Evolutionary conservation across 768 basidiomycete species (phyloP).

Genomic region (Tricholoma matsutake): DNA sequence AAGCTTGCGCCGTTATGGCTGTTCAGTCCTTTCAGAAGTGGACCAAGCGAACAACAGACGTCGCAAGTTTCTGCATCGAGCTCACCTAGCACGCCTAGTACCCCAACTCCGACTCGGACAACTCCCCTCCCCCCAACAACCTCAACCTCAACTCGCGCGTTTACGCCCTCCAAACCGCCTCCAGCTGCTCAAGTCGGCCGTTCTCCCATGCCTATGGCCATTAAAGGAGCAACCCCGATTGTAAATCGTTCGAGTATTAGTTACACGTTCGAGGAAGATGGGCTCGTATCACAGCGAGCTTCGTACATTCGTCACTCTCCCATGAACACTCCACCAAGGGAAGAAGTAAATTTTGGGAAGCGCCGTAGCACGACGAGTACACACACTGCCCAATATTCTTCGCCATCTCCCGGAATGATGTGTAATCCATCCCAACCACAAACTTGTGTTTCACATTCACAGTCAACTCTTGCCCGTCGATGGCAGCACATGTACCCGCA

Average conservation of each 20-base stretch:
- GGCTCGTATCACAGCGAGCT: slow-evolving; percentile 38
- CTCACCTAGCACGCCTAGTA: slow-evolving; percentile 27
- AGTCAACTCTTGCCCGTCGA: slow-evolving; percentile 74
- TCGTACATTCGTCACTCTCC: slow-evolving; percentile 60
- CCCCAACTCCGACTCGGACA: slow-evolving; percentile 15
- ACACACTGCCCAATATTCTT: slow-evolving; percentile 37
- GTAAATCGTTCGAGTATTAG: slow-evolving; percentile 43
- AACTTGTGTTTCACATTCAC: slow-evolving; percentile 53
- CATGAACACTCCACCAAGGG: slow-evolving; percentile 64
- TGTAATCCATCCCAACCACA: slow-evolving; percentile 70
- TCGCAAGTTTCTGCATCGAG: slow-evolving; percentile 52
- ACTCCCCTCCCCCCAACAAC: slow-evolving; percentile 8
- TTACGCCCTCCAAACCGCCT: slow-evolving; percentile 31
- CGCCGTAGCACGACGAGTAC: slow-evolving; percentile 47
- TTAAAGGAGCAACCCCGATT: slow-evolving; percentile 30
- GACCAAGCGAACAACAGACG: slow-evolving; percentile 60
- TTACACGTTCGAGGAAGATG: slow-evolving; percentile 61
- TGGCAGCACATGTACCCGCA: slow-evolving; percentile 88
- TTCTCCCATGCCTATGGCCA: slow-evolving; percentile 41
- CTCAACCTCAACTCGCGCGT: slow-evolving; percentile 34
- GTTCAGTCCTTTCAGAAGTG: slow-evolving; percentile 70
- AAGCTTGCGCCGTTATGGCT: slow-evolving; percentile 77
- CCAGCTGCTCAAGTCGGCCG: slow-evolving; percentile 28
- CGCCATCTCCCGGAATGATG: slow-evolving; percentile 46
- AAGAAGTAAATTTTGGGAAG: slow-evolving; percentile 56